phyloP scores from a whole-genome alignment of 78 protist species.

The Blattamonas nauphoetae region DNA sequence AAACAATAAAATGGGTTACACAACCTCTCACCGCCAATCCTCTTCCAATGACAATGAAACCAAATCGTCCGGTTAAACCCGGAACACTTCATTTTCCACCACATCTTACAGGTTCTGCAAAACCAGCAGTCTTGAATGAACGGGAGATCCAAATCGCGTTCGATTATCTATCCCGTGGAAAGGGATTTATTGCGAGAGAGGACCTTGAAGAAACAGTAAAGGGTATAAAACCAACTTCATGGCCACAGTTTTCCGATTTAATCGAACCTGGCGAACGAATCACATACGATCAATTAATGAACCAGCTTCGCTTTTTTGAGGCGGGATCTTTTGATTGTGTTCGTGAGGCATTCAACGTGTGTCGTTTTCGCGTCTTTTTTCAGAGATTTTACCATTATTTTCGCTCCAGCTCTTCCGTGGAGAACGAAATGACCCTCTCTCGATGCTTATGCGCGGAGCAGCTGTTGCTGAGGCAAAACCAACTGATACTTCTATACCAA shows the following conservation, averaged over 20 bases:
- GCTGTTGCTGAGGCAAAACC: not conserved
- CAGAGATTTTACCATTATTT: not conserved
- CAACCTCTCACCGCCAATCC: too few relatives aligned
- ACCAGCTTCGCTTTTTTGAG: not conserved
- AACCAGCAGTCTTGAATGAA: not conserved
- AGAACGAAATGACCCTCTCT: not conserved
- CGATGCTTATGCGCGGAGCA: not conserved
- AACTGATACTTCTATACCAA: not conserved
- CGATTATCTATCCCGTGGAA: not conserved
- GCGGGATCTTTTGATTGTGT: not conserved
- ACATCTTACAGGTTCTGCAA: not conserved
- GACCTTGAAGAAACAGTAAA: not conserved
- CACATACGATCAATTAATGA: not conserved
- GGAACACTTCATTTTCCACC: not conserved
- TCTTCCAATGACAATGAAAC: constrained; percentile 3
- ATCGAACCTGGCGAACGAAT: not conserved
- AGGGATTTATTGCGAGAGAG: not conserved
- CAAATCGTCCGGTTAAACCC: not conserved
- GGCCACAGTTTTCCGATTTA: not conserved
- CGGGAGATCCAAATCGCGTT: not conserved
- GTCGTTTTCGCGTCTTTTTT: not conserved
- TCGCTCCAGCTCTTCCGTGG: not conserved
- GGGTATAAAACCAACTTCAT: not conserved
- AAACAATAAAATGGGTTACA: too few relatives aligned
- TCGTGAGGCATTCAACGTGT: not conserved